Evolutionary conservation across 805 yeast species (phyloP).

Genomic region (Candida parachauliodes): DNA sequence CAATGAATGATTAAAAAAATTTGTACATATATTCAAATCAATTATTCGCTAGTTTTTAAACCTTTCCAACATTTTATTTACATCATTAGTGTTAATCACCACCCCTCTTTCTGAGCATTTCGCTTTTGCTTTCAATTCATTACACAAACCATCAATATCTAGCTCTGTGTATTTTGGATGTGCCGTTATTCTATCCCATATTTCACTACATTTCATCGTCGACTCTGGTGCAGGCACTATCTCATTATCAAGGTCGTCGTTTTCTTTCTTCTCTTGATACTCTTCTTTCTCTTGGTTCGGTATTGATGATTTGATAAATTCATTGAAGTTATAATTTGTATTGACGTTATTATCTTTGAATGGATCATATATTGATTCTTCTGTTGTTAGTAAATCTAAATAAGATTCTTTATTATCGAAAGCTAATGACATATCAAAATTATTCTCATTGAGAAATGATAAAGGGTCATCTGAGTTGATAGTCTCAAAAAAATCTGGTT

Average conservation of each 20-base stretch:
- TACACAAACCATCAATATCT: slow-evolving; percentile 91
- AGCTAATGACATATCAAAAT: slow-evolving; percentile 54
- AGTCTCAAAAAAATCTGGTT: slow-evolving; percentile 9
- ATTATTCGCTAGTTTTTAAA: slow-evolving; percentile 9
- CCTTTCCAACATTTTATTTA: slow-evolving; percentile 49
- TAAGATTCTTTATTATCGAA: slow-evolving; percentile 28
- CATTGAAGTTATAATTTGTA: slow-evolving; percentile 35
- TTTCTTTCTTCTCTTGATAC: slow-evolving; percentile 8
- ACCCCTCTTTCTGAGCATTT: slow-evolving; percentile 93
- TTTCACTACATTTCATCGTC: slow-evolving; percentile 74
- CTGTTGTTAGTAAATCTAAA: slow-evolving; percentile 44
- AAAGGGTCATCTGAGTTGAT: slow-evolving; percentile 34
- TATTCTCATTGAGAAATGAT: slow-evolving; percentile 45
- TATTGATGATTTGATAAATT: slow-evolving; percentile 30
- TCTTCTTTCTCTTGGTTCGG: slow-evolving; percentile 18
- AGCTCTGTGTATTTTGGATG: slow-evolving; percentile 92
- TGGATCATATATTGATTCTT: slow-evolving; percentile 58
- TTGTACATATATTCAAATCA: background rate
- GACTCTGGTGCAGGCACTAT: slow-evolving; percentile 70
- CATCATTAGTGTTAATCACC: slow-evolving; percentile 78
- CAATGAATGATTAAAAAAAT: slow-evolving; percentile 16
- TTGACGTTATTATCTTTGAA: slow-evolving; percentile 27
- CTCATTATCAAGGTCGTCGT: slow-evolving; percentile 28
- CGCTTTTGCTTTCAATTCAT: slow-evolving; percentile 86
- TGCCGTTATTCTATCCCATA: slow-evolving; percentile 93